phyloP scores from a whole-genome alignment of 2,329 filamentous ascomycete genomes.

The Paracamarosporium sp. region DNA sequence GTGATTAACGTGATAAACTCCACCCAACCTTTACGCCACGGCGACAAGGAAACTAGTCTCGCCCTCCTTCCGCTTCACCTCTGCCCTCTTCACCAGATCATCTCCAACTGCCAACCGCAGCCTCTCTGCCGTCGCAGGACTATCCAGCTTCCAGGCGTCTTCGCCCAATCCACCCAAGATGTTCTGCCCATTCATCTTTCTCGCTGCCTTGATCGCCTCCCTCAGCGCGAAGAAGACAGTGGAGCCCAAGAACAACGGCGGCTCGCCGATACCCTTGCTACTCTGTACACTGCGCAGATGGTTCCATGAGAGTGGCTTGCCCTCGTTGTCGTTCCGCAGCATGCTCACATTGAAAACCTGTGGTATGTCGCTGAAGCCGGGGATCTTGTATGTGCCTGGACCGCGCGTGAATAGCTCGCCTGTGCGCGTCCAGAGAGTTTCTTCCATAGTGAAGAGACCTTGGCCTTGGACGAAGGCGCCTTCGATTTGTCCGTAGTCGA shows the following conservation, averaged over 20 bases:
- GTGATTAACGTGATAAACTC: not conserved
- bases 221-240: constrained; percentile 86
- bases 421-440: constrained; percentile 71
- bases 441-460: constrained; percentile 79
- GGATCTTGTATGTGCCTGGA: constrained; percentile 81
- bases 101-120: constrained; percentile 80
- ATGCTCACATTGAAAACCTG: constrained; percentile 83
- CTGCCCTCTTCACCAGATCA: constrained; percentile 74
- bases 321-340: constrained; percentile 69
- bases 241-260: constrained; percentile 78
- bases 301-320: constrained; percentile 71
- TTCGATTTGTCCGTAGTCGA: constrained; percentile 83
- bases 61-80: constrained; percentile 72
- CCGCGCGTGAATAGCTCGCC: constrained; percentile 70
- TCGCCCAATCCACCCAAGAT: constrained; percentile 62
- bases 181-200: constrained; percentile 54
- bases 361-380: constrained; percentile 85
- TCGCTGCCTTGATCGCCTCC: constrained; percentile 77
- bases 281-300: constrained; percentile 84
- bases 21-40: constrained; percentile 23
- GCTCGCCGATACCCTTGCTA: constrained; percentile 77
- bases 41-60: constrained; percentile 56
- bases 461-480: constrained; percentile 81
- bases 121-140: constrained; percentile 82
- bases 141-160: constrained; percentile 62